Base-by-base conservation (phyloP, 805 yeast species). In the Candida sphagnicola region DNA sequence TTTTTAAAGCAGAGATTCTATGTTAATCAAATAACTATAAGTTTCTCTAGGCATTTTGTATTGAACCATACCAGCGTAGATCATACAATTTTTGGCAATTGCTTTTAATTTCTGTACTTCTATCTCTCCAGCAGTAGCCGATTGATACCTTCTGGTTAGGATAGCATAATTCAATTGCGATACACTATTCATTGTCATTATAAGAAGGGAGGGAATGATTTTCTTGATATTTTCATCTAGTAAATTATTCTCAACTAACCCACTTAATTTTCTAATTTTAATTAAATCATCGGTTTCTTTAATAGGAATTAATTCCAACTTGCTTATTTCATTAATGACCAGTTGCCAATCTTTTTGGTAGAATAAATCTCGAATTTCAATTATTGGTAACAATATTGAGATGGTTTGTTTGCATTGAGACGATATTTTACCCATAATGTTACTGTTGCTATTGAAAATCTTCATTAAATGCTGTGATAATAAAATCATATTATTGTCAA, bases 21-120 rank as follows among this genome's bases (percentile, higher is more conserved):
- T 61, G 44, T 74, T 77, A 23, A 84, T 78, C 52, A 85, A 65
- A 30, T 79, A 72, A 48, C 85, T 78, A 56, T 85, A 87, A 0
- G 87, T 81, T 50, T 87, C 95, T 41, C 83, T 63, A 6, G 96
- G 95, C 95, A 90, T 87, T 57, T 84, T 82, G 62, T 85, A 89
- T 62, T 87, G 95, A 26, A 90, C 82, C 81, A 91, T 84, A 44
- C 97, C 98, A 5, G 97, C 95, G 59, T 84, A 91, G 3, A 90
- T 78, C 89, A 90, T 88, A 60, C 95, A 85, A 60, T 88, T 88
- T 58, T 80, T 83, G 2, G 95, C 88, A 46, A 83, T 71, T 18
- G 50, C 46, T 44, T 73, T 74, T 53, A 87, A 64, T 30, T 77
- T 75, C 3, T 59, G 67, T 15, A 75, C 61, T 54, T 81, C 84